Percentiles rank a stretch among this genome's conserved stretches.
Evolutionary conservation across 441 rosid genomes (phyloP).

Genomic region (Populus trichocarpa): DNA sequence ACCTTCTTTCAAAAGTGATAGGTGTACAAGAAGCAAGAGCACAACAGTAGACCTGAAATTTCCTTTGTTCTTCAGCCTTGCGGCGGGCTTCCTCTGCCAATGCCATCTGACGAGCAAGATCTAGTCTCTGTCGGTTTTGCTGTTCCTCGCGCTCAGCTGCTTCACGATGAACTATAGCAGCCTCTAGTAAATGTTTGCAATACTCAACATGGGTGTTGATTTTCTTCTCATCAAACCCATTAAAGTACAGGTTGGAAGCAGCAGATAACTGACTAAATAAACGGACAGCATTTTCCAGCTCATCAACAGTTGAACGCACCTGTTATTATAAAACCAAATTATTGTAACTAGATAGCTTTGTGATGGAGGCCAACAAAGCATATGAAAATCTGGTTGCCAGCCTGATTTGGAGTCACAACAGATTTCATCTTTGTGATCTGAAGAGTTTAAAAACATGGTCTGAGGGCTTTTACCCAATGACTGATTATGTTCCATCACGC

Average conservation of each 20-base stretch:
- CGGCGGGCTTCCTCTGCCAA: slow-evolving; percentile 99
- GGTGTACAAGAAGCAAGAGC: slow-evolving; percentile 18
- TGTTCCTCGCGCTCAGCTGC: slow-evolving; percentile 96
- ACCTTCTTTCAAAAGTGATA: slow-evolving; percentile 2
- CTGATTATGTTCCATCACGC: neutral
- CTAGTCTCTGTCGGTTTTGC: slow-evolving; percentile 90
- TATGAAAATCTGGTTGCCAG: slow-evolving; percentile 9
- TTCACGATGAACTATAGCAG: slow-evolving; percentile 94
- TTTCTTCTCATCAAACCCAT: slow-evolving; percentile 97
- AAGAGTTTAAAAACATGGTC: neutral
- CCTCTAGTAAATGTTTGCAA: slow-evolving; percentile 92
- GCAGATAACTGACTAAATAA: slow-evolving; percentile 87
- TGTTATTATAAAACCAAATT: slow-evolving; percentile 29
- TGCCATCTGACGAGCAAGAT: slow-evolving; percentile 96
- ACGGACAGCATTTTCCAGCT: slow-evolving; percentile 95
- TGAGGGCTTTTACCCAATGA: neutral
- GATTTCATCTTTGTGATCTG: neutral
- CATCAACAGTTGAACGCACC: slow-evolving; percentile 96
- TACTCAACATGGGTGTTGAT: slow-evolving; percentile 97
- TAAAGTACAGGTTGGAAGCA: slow-evolving; percentile 90
- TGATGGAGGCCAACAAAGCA: slow-evolving; percentile 4
- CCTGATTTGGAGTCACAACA: neutral
- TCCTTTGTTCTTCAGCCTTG: slow-evolving; percentile 97
- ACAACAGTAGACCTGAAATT: slow-evolving; percentile 60
- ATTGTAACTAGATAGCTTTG: slow-evolving; percentile 18